Percentiles rank a stretch among this genome's conserved stretches.
Conservation (phyloP, 768 basidiomycete genomes). For the Boletus sp. region DNA sequence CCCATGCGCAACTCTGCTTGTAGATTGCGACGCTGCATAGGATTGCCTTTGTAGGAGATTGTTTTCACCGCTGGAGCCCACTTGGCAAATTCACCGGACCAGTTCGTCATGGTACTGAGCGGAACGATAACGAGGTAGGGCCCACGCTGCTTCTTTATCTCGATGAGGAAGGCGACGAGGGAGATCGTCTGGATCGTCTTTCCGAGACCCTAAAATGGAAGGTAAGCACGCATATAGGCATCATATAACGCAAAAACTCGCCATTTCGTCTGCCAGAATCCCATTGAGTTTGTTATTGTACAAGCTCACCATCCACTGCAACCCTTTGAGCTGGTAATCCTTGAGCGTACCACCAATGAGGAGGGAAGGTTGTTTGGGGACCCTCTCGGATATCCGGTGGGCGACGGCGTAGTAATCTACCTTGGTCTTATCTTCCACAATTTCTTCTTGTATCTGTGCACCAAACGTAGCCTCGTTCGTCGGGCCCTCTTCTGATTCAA, state of each 20-base stretch:
- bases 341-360: slow-evolving; percentile 88
- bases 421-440: slow-evolving; percentile 62
- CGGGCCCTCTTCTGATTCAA: slow-evolving; percentile 68
- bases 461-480: slow-evolving; percentile 90
- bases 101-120: slow-evolving; percentile 95
- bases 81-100: slow-evolving; percentile 95
- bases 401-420: slow-evolving; percentile 97
- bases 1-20: slow-evolving; percentile 75
- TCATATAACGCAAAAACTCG: slow-evolving; percentile 28
- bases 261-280: slow-evolving; percentile 95
- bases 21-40: slow-evolving; percentile 71
- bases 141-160: slow-evolving; percentile 84
- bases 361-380: slow-evolving; percentile 68
- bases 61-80: slow-evolving; percentile 86
- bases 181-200: slow-evolving; percentile 96
- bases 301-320: slow-evolving; percentile 98
- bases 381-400: slow-evolving; percentile 85
- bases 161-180: slow-evolving; percentile 92
- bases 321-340: slow-evolving; percentile 91
- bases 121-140: slow-evolving; percentile 96
- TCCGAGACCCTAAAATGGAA: slow-evolving; percentile 71
- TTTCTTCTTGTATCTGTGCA: slow-evolving; percentile 67
- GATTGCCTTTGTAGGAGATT: slow-evolving; percentile 91
- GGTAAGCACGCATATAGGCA: slow-evolving; percentile 9
- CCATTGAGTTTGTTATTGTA: slow-evolving; percentile 96